These are phyloP conservation scores for Aspergillus latus DNA, from an alignment of 2,329 filamentous ascomycete species.

Conservation along the genomic window DNA sequence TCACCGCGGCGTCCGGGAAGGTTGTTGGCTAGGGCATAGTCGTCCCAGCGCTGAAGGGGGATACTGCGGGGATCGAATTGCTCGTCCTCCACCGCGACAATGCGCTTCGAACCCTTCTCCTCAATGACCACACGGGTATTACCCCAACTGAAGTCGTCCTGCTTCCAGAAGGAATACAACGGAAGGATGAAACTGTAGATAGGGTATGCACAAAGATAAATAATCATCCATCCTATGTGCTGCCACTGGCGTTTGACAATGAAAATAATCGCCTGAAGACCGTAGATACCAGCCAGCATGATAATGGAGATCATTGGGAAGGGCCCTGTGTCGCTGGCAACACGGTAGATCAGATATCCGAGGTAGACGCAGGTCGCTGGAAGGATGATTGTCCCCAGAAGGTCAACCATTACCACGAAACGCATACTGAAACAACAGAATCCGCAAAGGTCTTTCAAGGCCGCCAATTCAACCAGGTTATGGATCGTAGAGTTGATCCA, in stretches of 20 bases:
- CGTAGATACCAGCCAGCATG: constrained; percentile 89
- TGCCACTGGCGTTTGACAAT: constrained; percentile 98
- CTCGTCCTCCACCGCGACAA: constrained; percentile 82
- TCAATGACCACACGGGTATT: constrained; percentile 97
- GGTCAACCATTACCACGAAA: constrained; percentile 92
- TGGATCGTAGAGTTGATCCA: constrained; percentile 99
- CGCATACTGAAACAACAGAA: constrained; percentile 99
- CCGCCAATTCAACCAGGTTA: constrained; percentile 88
- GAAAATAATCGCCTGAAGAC: constrained; percentile 94
- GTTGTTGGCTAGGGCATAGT: constrained; percentile 83
- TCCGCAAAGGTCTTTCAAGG: constrained; percentile 89
- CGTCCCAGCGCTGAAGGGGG: constrained; percentile 94
- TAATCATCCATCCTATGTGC: constrained; percentile 86
- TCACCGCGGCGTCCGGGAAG: constrained; percentile 86
- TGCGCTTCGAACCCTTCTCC: constrained; percentile 84
- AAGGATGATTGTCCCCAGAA: constrained; percentile 87
- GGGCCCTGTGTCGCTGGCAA: constrained; percentile 67
- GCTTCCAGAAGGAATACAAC: constrained; percentile 99
- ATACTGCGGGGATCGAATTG: constrained; percentile 89
- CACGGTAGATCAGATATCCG: constrained; percentile 78
- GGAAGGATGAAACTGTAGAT: constrained; percentile 90
- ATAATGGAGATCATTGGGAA: constrained; percentile 85
- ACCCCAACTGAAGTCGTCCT: constrained; percentile 98
- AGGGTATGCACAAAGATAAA: constrained; percentile 93
- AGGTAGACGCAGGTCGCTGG: constrained; percentile 86